A percentile compares a stretch with the other conserved stretches of the same genome.
phyloP scores from a whole-genome alignment of 768 basidiomycete genomes.

The Trametes meyenii region DNA sequence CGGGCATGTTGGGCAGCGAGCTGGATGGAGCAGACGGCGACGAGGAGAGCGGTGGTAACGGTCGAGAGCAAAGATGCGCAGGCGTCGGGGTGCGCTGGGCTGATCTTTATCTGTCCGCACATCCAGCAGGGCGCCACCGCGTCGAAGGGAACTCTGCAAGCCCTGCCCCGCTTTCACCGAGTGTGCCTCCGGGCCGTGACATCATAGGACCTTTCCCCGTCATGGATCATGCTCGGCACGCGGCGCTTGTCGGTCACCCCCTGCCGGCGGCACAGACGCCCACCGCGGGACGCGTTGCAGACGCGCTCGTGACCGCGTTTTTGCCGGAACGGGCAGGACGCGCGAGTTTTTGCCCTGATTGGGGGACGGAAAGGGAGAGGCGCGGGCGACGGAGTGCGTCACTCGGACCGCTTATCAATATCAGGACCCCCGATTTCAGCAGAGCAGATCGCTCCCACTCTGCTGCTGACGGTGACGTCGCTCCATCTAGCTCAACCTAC shows the following conservation, averaged over 20 bases:
- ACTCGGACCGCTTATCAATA: slow-evolving; percentile 17
- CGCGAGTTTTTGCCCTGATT: slow-evolving; percentile 4
- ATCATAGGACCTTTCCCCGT: slow-evolving; percentile 17
- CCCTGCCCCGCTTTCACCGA: not conserved
- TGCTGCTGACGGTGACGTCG: not conserved
- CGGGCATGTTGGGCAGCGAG: slow-evolving; percentile 42
- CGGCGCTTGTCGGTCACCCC: slow-evolving; percentile 5
- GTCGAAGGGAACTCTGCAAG: slow-evolving; percentile 5
- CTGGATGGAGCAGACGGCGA: not conserved
- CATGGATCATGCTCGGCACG: not conserved
- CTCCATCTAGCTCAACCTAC: too few species aligned
- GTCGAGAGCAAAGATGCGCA: slow-evolving; percentile 14
- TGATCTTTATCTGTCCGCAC: slow-evolving; percentile 28
- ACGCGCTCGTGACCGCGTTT: slow-evolving; percentile 23
- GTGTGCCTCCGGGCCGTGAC: slow-evolving; percentile 21
- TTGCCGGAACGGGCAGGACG: not conserved
- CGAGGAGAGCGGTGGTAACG: slow-evolving; percentile 15
- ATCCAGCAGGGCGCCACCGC: slow-evolving; percentile 11
- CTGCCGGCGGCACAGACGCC: slow-evolving; percentile 11
- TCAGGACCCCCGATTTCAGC: slow-evolving; percentile 17
- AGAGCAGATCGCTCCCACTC: not conserved
- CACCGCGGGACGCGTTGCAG: not conserved
- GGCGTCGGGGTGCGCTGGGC: not conserved
- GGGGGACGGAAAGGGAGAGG: not conserved
- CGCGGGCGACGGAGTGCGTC: slow-evolving; percentile 8